A percentile compares a stretch with the other conserved stretches of the same genome.
Evolutionary conservation across 2,329 filamentous ascomycete genomes (phyloP).

Genomic region (Trichophyton simii): DNA sequence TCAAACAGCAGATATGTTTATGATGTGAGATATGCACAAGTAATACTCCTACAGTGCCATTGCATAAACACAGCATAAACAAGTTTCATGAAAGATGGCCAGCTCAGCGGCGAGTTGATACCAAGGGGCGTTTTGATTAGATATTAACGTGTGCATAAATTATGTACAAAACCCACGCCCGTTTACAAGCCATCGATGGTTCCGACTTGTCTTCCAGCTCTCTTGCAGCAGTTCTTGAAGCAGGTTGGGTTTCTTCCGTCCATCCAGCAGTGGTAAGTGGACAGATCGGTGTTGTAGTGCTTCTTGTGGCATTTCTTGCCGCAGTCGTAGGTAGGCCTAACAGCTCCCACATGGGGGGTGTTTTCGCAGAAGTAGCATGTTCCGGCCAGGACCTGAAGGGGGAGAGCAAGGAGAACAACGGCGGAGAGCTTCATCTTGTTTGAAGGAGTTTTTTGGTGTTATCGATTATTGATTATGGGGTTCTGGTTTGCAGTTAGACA

Average conservation of each 20-base stretch:
- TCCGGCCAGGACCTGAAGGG: conserved; percentile 4
- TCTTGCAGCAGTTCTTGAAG: conserved; percentile 8
- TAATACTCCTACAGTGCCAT: neutral
- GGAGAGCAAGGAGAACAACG: conserved; percentile 2
- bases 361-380: conserved; percentile 7
- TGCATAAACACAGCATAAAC: neutral
- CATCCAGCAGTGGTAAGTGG: conserved; percentile 8
- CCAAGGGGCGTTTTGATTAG: neutral
- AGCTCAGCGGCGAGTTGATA: no score
- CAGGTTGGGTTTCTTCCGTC: conserved; percentile 9
- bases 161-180: neutral
- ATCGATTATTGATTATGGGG: neutral
- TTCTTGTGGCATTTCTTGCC: conserved; percentile 9
- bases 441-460: neutral
- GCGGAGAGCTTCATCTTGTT: conserved; percentile 7
- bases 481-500: neutral
- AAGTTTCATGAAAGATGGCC: neutral
- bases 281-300: conserved; percentile 5
- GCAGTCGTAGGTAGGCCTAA: conserved; percentile 7
- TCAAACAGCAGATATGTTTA: no score
- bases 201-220: neutral
- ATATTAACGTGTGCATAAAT: neutral
- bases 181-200: neutral
- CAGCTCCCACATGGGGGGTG: conserved; percentile 1
- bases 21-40: no score